Evolutionary conservation across 2,329 filamentous ascomycete genomes (phyloP), one percentile per base, ranked within the genome.

Genomic region (Trichoderma brevicompactum): DNA sequence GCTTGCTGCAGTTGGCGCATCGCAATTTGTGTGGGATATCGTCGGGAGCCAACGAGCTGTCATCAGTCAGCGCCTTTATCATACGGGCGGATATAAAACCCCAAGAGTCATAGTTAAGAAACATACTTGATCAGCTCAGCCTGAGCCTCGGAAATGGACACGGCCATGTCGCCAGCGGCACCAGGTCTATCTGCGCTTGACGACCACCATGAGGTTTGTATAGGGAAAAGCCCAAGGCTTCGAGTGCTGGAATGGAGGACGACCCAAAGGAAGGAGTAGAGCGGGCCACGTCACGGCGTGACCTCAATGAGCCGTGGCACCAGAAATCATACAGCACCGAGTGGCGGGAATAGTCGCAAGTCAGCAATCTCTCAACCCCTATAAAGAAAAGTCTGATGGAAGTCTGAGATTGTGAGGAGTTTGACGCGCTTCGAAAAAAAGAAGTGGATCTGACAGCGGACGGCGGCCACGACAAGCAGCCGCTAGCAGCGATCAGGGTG

Each of bases 11-110:
- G 71, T 92, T 92, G 60, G 92, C 92, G 82, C 95, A 99, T 79
- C 94, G 91, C 69, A 99, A 85, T 83, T 97, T 97, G 73, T 94
- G 92, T n/a, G 95, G 95, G 65, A 97, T 93, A 68, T 95, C 92
- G 72, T 94, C 92, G 69, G 90, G 87, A 19, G 87, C 82, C 67
- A 97, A 83, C 56, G 91, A 89, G 76, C 92, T 96, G 74, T 17
- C 64, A 60, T n/a, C 70, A 53, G 64, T 66, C 60, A 56, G 28
- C 23, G 46, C 52, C 28, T n/a, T 19, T 12, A 41, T 10, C 17
- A 28, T 28, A 28, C 23, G 23, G 23, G 23, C 23, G 23, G 23
- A 28, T 28, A 28, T 28, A 28, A 28, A 28, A 28, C 23, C 23
- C 23, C 23, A 28, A 28, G 23, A 28, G 23, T 28, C 23, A 28